Evolutionary conservation across 129 eudicot species (phyloP).

Genomic region (Ambrosia trifida): DNA sequence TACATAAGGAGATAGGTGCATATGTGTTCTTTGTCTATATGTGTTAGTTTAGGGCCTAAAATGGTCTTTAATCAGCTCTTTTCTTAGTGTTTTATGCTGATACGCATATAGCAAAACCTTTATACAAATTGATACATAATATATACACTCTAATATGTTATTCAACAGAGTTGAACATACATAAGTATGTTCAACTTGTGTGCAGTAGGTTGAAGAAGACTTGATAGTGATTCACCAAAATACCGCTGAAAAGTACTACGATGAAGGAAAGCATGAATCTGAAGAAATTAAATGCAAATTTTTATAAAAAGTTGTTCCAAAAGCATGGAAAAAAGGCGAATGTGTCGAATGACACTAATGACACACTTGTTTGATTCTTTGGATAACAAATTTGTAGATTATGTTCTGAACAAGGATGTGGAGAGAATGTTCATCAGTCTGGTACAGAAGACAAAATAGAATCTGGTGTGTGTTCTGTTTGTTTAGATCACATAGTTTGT

Average conservation of each 20-base stretch:
- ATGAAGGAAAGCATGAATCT: not conserved
- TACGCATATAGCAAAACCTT: too few relatives aligned
- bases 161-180: not conserved
- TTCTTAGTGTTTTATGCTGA: too few relatives aligned
- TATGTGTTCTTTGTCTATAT: too few relatives aligned
- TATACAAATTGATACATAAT: too few relatives aligned
- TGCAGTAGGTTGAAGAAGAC: not conserved
- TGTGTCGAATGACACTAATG: constrained; percentile 12
- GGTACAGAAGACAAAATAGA: constrained; percentile 34
- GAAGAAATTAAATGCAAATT: constrained; percentile 23
- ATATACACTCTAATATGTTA: not conserved
- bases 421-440: constrained; percentile 37
- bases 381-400: constrained; percentile 18
- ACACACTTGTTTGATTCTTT: not conserved
- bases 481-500: too few relatives aligned
- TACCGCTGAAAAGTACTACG: too few relatives aligned
- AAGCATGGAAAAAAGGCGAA: constrained; percentile 9
- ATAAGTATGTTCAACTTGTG: not conserved
- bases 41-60: too few relatives aligned
- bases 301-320: constrained; percentile 29
- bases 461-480: constrained; percentile 33
- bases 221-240: not conserved
- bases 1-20: too few relatives aligned
- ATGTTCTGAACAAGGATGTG: constrained; percentile 48
- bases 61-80: too few relatives aligned